These are phyloP conservation scores for Neurospora sp. DNA, from an alignment of 495 filamentous ascomycete genomes.

Conservation along the genomic window DNA sequence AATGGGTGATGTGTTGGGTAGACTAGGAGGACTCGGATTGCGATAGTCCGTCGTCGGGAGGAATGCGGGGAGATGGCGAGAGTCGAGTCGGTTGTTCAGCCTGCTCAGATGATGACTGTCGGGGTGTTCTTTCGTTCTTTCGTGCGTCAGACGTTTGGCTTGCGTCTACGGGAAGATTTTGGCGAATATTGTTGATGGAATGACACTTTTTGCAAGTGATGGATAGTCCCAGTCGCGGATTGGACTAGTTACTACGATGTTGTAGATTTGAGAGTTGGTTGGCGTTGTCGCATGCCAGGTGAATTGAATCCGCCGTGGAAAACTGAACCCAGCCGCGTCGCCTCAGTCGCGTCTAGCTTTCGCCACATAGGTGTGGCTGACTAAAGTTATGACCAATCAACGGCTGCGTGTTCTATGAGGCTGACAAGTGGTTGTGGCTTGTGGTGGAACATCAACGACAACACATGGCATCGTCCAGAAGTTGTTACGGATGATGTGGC, in stretches of 20 bases:
- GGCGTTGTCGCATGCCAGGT: neutral
- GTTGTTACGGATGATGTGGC: neutral
- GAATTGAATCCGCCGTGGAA: neutral
- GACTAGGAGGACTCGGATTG: neutral
- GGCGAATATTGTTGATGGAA: neutral
- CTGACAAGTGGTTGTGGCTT: conserved; percentile 9
- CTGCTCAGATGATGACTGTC: neutral
- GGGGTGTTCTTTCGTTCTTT: neutral
- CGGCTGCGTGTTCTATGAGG: neutral
- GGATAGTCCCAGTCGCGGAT: neutral
- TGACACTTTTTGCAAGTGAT: neutral
- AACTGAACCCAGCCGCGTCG: neutral
- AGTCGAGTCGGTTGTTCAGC: neutral
- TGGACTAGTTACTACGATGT: neutral
- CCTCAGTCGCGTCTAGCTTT: neutral
- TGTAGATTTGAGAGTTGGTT: neutral
- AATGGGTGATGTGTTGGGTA: neutral
- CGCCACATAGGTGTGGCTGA: neutral
- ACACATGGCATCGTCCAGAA: conserved; percentile 9
- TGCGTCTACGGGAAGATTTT: neutral
- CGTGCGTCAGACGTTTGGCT: neutral
- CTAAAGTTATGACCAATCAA: neutral
- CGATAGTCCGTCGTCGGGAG: neutral
- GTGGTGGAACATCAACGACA: neutral
- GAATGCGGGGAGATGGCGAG: neutral